phyloP scores from a whole-genome alignment of 1,284 basidiomycete genomes.

The Ceratobasidium sp. region DNA sequence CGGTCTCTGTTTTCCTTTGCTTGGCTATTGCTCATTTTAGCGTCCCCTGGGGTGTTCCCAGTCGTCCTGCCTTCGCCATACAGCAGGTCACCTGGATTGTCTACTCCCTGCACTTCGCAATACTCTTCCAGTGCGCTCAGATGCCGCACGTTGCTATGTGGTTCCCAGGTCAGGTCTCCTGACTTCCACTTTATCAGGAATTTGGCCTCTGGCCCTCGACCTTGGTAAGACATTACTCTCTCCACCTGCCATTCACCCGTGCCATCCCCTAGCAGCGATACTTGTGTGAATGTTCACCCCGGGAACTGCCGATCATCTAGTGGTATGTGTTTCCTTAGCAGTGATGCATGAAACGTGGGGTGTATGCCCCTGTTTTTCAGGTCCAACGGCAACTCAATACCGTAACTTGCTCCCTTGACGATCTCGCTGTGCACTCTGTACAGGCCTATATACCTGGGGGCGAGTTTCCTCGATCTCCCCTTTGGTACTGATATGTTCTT shows the following conservation, averaged over 20 bases:
- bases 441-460: conserved; percentile 55
- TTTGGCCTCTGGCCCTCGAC: conserved; percentile 41
- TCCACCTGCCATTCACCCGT: conserved; percentile 55
- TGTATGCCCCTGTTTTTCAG: conserved; percentile 50
- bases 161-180: conserved; percentile 27
- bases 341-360: conserved; percentile 48
- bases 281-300: conserved; percentile 18
- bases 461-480: conserved; percentile 52
- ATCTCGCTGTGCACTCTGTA: conserved; percentile 51
- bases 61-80: background rate
- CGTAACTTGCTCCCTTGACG: conserved; percentile 51
- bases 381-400: conserved; percentile 52
- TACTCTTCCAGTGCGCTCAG: conserved; percentile 11
- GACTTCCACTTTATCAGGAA: conserved; percentile 15
- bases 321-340: conserved; percentile 47
- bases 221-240: conserved; percentile 53
- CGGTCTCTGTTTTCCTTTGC: background rate
- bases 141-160: background rate
- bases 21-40: background rate
- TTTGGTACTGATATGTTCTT: conserved; percentile 54
- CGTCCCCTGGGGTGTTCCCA: background rate
- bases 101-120: conserved; percentile 7
- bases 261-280: background rate
- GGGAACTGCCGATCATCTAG: conserved; percentile 43
- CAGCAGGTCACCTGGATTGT: background rate